phyloP scores from a whole-genome alignment of 2,329 filamentous ascomycete species.

The Macrophomina tecta region DNA sequence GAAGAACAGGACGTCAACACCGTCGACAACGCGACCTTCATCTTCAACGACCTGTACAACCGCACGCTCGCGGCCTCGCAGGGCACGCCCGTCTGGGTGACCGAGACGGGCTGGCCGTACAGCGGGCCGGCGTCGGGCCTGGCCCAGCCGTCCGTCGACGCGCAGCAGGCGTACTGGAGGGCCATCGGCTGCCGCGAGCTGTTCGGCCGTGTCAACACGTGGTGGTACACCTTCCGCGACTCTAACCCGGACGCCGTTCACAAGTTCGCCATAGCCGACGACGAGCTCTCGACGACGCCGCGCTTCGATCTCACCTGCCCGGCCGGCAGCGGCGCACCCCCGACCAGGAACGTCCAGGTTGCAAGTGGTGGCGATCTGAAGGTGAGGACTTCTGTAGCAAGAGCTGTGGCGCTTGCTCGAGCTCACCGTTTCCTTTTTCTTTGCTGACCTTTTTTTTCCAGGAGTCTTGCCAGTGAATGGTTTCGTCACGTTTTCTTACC shows the following conservation, averaged over 20 bases:
- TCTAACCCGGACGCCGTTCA: constrained; percentile 63
- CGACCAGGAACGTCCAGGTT: constrained; percentile 28
- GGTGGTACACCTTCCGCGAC: constrained; percentile 45
- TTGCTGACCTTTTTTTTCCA: no score
- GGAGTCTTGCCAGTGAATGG: no score
- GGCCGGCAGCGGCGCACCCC: constrained; percentile 31
- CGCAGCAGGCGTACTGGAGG: constrained; percentile 25
- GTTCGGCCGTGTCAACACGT: constrained; percentile 42
- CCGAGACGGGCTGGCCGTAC: constrained; percentile 37
- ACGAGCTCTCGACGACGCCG: constrained; percentile 57
- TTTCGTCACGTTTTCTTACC: no score
- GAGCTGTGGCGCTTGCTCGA: no score
- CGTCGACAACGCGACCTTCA: constrained; percentile 39
- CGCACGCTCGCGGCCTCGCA: constrained; percentile 34
- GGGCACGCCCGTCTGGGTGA: constrained; percentile 42
- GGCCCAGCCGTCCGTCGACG: not conserved
- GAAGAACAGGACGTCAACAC: constrained; percentile 35
- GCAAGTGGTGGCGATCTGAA: no score
- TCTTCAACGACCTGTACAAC: constrained; percentile 39
- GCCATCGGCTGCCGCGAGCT: constrained; percentile 2
- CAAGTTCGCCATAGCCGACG: constrained; percentile 63
- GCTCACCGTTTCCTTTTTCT: no score
- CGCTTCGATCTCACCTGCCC: constrained; percentile 61
- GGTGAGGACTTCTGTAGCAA: no score
- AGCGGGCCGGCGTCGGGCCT: constrained; percentile 17